Evolutionary conservation across 139 green algal species (phyloP).

Genomic region (Chlorella sp.): DNA sequence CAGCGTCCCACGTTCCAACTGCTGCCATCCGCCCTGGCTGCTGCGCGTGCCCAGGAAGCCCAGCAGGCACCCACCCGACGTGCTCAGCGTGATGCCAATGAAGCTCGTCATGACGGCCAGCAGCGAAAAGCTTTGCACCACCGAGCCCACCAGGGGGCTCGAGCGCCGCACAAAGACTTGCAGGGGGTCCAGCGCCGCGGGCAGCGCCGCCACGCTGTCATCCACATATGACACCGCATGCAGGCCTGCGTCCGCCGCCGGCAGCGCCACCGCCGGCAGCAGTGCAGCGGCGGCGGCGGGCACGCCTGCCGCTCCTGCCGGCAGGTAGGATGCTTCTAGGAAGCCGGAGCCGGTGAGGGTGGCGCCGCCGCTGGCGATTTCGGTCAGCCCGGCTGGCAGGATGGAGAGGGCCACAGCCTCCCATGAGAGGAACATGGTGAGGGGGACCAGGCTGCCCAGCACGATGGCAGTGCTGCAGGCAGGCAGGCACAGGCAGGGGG

Average conservation of each 20-base stretch:
- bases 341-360: neutral
- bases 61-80: slow-evolving; percentile 26
- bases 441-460: slow-evolving; percentile 58
- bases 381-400: slow-evolving; percentile 8
- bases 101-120: slow-evolving; percentile 75
- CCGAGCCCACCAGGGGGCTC: slow-evolving; percentile 19
- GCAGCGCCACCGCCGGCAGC: neutral
- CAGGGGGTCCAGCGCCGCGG: slow-evolving; percentile 43
- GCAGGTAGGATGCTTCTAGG: slow-evolving; percentile 6
- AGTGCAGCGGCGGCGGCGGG: neutral
- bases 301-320: neutral
- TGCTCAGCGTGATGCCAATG: slow-evolving; percentile 66
- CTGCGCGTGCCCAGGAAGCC: too few species aligned
- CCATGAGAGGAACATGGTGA: slow-evolving; percentile 80
- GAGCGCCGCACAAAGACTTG: slow-evolving; percentile 48
- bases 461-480: slow-evolving; percentile 53
- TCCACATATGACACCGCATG: neutral
- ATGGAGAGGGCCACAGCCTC: slow-evolving; percentile 50
- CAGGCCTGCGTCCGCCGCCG: neutral
- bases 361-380: neutral
- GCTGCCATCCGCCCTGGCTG: too few species aligned
- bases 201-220: slow-evolving; percentile 19
- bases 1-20: too few species aligned
- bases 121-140: slow-evolving; percentile 62
- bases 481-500: neutral